Base-by-base conservation (phyloP, 2,329 filamentous ascomycete species). In the Aspergillus eucalypticola region DNA sequence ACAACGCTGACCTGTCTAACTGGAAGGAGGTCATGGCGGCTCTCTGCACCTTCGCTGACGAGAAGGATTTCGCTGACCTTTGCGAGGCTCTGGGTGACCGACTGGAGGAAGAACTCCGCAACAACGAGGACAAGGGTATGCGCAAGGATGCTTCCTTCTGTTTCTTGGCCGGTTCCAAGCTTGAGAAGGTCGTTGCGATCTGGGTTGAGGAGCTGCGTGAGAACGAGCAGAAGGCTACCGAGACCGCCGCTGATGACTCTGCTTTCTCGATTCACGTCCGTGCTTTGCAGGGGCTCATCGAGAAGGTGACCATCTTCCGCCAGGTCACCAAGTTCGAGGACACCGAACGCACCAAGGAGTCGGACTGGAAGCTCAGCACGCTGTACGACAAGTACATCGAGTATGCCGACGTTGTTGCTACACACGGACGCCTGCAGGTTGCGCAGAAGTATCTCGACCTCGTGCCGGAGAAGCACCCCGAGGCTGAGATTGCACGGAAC, bases 1-100 rank as follows among this genome's bases (percentile, higher is more conserved):
- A 98, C 79, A 99, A 99, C 71, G 95, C 94, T 7, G 91, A 97
- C 71, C 81, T 99, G 49, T 84, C 85, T 55, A 90, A 95, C 77
- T 99, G 95, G 96, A 98, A 96, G 79, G 95, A 98, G 77, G 89
- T 94, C 3, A 96, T 99, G 90, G 93, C 92, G 27, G 90, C 93
- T 1, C 81, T 99, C 56, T 99, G 95, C 84, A 98, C 95, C 1
- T 99, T 94, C 76, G 95, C 95, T 0, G 89, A 96, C 64, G 90
- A 92, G 48, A 86, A 86, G 41, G 94, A 99, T 69, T 99, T 99
- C 74, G 87, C 94, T 5, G 92, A 97, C 73, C 87, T 99, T 10
- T 99, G 94, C 71, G 95, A 99, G 75, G 91, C 92, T 29, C 86
- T 99, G 21, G 95, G 95, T 67, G 96, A 99, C 75, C 87, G 96